These are phyloP conservation scores for Magnaporthiopsis rhizophila DNA, from an alignment of 2,329 filamentous ascomycete genomes.

Conservation along the genomic window DNA sequence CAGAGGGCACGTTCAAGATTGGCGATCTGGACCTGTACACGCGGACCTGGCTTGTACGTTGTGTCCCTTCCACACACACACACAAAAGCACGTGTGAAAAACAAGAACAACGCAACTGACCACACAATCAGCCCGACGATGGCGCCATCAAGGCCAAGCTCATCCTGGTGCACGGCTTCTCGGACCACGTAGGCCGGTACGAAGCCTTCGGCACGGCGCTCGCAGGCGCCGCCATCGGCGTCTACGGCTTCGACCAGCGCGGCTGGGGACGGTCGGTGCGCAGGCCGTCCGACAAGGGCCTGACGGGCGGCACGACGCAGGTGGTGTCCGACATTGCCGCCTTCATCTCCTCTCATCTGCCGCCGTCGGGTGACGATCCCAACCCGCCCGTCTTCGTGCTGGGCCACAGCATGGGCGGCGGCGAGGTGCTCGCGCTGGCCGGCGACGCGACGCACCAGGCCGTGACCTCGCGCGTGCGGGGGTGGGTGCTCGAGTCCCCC, in stretches of 20 bases:
- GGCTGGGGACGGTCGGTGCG: slow-evolving; percentile 76
- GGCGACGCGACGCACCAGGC: slow-evolving; percentile 36
- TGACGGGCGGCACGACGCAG: slow-evolving; percentile 63
- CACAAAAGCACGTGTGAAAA: not conserved
- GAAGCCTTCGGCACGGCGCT: slow-evolving; percentile 64
- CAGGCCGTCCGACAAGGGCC: slow-evolving; percentile 54
- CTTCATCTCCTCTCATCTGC: slow-evolving; percentile 46
- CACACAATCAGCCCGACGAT: slow-evolving; percentile 38
- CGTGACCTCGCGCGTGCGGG: slow-evolving; percentile 53
- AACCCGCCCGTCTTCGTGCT: slow-evolving; percentile 70
- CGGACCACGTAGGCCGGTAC: slow-evolving; percentile 76
- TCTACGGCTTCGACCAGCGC: slow-evolving; percentile 74
- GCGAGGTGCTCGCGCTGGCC: slow-evolving; percentile 58
- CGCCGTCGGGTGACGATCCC: not conserved
- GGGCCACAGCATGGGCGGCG: slow-evolving; percentile 89
- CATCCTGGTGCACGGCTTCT: slow-evolving; percentile 83
- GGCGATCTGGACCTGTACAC: slow-evolving; percentile 41
- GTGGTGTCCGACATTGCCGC: slow-evolving; percentile 73
- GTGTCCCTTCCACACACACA: not conserved
- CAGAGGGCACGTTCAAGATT: slow-evolving; percentile 43
- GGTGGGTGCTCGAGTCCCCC: slow-evolving; percentile 70
- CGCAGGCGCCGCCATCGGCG: slow-evolving; percentile 63
- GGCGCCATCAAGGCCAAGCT: slow-evolving; percentile 58
- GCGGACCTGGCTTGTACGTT: slow-evolving; percentile 50
- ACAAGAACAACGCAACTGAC: not conserved